Conservation (phyloP, 805 yeast genomes). For the Kluyveromyces lactis region DNA sequence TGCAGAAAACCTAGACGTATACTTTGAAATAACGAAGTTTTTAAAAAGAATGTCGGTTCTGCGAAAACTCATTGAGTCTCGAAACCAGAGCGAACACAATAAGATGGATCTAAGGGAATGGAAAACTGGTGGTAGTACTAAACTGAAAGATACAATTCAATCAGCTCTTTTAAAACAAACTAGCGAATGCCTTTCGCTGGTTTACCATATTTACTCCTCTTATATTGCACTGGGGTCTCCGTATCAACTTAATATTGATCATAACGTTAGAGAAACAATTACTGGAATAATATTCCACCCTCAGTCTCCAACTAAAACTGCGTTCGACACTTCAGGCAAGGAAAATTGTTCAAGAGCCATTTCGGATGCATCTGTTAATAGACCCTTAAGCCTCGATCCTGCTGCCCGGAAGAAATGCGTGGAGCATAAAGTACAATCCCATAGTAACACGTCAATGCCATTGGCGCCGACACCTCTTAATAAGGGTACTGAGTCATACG, state of each 20-base stretch:
- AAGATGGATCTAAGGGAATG: constrained; percentile 9
- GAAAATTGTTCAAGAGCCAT: not conserved
- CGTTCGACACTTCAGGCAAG: not conserved
- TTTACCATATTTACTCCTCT: constrained; percentile 57
- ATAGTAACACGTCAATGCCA: not conserved
- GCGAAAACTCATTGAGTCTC: constrained; percentile 32
- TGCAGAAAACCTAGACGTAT: constrained; percentile 70
- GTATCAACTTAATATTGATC: constrained; percentile 61
- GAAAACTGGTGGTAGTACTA: constrained; percentile 12
- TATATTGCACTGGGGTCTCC: constrained; percentile 63
- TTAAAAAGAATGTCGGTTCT: constrained; percentile 38
- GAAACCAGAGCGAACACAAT: constrained; percentile 8
- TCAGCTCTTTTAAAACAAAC: constrained; percentile 37
- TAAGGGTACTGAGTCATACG: not conserved
- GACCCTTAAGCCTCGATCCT: too few relatives aligned
- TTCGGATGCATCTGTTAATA: not conserved
- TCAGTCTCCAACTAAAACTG: constrained; percentile 20
- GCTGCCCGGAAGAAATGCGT: too few relatives aligned
- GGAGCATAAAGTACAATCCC: too few relatives aligned
- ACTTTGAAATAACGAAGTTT: constrained; percentile 47
- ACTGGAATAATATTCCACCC: constrained; percentile 34
- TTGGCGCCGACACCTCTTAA: not conserved
- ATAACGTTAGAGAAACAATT: constrained; percentile 38
- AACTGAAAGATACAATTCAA: constrained; percentile 27
- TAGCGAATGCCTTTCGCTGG: constrained; percentile 49